Base-by-base conservation (phyloP, 148 eudicot species). In the Diospyros lotus region DNA sequence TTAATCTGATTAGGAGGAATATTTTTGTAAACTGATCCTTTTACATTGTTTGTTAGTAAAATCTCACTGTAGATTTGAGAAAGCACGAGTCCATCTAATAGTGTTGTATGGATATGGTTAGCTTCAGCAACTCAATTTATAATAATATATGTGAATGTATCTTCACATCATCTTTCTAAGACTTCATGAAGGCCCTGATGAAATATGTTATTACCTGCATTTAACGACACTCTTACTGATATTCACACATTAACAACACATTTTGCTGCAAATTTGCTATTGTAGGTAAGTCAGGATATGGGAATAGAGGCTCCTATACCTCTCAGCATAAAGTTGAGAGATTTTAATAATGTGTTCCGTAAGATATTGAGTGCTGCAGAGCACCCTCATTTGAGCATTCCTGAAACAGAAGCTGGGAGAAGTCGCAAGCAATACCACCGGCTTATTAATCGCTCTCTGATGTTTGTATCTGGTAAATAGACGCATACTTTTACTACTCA, bases 231-330 rank as follows among this genome's bases (percentile, higher is more conserved):
- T 28, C 28, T 28, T 28, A 28, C 28, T 28, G 28, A 39, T 53
- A 9, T 70, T 54, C 13, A 41, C 61, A 70, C 48, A 28, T 28
- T 28, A 28, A 28, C 28, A 28, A 28, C 28, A 28, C 28, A 28
- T 58, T 59, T n/a, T 58, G 50, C 13, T 52, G 48, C 7, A n/a
- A 18, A 9, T 64, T 39, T 46, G 55, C 45, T 46, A 65, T 39
- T 69, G 42, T 83, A 95, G 98, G 93, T 90, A 17, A 92, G 94
- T 80, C 97, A 95, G 80, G 94, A 95, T 78, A 85, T 95, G 94
- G 98, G 97, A 58, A 87, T 89, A 82, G 94, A 92, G 79, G 91
- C 97, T 78, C 97, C 96, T 69, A 87, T 95, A 73, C 96, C 98
- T 58, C 81, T 95, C 66, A 92, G 97, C 82, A 71, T 89, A 41